Evolutionary conservation across 2,329 filamentous ascomycete species (phyloP).

Genomic region (Arachnomyces sp.): DNA sequence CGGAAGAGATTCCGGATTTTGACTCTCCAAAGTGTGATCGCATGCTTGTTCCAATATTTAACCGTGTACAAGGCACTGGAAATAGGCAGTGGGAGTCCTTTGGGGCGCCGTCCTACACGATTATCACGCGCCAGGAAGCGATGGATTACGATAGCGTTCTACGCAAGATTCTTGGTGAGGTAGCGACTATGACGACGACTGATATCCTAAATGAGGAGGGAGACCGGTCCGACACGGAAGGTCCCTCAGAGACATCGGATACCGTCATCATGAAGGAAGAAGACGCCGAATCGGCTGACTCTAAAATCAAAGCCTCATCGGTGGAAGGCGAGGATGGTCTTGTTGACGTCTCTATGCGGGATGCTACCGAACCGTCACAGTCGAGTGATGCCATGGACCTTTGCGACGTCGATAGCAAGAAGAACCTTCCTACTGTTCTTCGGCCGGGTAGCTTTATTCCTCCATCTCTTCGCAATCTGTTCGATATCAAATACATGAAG

Average conservation of each 20-base stretch:
- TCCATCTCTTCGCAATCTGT: slow-evolving; percentile 59
- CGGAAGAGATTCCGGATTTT: slow-evolving; percentile 31
- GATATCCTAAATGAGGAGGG: slow-evolving; percentile 50
- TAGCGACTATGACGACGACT: slow-evolving; percentile 68
- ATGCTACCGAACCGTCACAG: slow-evolving; percentile 38
- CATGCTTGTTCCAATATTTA: slow-evolving; percentile 42
- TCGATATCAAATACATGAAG: slow-evolving; percentile 62
- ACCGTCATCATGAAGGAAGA: slow-evolving; percentile 56
- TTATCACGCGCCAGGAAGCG: slow-evolving; percentile 65
- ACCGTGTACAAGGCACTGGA: slow-evolving; percentile 27
- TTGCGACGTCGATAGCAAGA: slow-evolving; percentile 11
- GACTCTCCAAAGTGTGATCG: slow-evolving; percentile 38
- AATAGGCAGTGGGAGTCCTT: slow-evolving; percentile 27
- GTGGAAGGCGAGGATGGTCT: slow-evolving; percentile 84
- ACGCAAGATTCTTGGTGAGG: slow-evolving; percentile 68
- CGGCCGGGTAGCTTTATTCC: slow-evolving; percentile 51
- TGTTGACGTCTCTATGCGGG: slow-evolving; percentile 81
- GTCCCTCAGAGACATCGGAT: slow-evolving; percentile 53
- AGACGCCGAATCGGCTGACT: slow-evolving; percentile 57
- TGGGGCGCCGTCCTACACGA: slow-evolving; percentile 52
- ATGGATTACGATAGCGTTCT: slow-evolving; percentile 61
- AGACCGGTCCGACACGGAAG: slow-evolving; percentile 42
- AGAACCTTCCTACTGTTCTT: slow-evolving; percentile 34
- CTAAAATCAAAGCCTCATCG: slow-evolving; percentile 66
- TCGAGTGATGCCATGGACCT: slow-evolving; percentile 6